Conservation (phyloP, 306 rosid species). For the Hippophae tibetana region DNA sequence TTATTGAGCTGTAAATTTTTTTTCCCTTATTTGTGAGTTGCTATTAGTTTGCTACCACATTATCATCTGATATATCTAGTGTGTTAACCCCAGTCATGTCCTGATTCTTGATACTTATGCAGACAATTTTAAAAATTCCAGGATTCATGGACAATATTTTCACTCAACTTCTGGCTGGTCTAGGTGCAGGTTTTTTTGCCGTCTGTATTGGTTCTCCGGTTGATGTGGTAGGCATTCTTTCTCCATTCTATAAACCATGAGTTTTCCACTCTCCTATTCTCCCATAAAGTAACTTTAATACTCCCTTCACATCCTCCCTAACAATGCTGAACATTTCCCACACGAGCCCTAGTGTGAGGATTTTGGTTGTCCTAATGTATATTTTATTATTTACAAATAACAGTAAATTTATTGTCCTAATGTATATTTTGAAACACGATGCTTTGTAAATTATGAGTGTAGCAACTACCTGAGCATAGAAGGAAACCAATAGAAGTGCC, state of each 20-base stretch:
- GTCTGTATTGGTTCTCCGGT: conserved; percentile 93
- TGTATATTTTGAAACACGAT: neutral
- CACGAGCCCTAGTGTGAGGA: too few species aligned
- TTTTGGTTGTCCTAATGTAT: neutral
- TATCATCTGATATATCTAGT: conserved; percentile 4
- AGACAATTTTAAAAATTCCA: conserved; percentile 97
- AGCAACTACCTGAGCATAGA: too few species aligned
- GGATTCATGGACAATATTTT: conserved; percentile 82
- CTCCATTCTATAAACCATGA: neutral
- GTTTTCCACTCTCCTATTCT: neutral
- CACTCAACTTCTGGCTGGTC: conserved; percentile 92
- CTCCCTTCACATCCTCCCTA: too few species aligned
- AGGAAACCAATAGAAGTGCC: too few species aligned
- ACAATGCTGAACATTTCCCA: too few species aligned
- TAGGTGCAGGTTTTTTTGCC: conserved; percentile 95
- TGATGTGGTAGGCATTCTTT: conserved; percentile 71
- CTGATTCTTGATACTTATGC: conserved; percentile 83
- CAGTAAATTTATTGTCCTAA: neutral
- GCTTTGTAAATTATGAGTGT: neutral
- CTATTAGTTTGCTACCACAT: conserved; percentile 4
- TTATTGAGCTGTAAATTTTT: conserved; percentile 8
- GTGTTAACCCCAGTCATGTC: conserved; percentile 38
- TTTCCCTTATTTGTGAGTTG: conserved; percentile 9
- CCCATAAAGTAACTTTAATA: too few species aligned
- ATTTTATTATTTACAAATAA: neutral